phyloP scores from a whole-genome alignment of 768 basidiomycete genomes.

The Dioszegia crocea region DNA sequence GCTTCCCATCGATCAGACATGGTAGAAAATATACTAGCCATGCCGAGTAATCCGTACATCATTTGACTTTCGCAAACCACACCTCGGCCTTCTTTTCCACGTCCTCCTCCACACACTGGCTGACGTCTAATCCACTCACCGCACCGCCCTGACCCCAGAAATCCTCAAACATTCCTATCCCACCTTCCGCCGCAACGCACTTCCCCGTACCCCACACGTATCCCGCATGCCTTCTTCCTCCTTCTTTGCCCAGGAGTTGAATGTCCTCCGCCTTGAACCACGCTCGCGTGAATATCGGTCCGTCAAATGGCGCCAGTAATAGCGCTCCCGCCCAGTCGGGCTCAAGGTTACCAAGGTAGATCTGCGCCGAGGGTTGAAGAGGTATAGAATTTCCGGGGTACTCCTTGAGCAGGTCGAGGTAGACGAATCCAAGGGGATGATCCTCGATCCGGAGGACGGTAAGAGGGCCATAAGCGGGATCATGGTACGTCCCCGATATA shows the following conservation, averaged over 20 bases:
- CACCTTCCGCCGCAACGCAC: constrained; percentile 6
- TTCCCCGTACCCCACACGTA: background rate
- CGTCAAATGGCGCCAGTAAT: background rate
- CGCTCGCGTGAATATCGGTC: background rate
- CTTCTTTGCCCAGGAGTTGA: background rate
- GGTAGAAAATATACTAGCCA: no score
- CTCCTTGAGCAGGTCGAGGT: background rate
- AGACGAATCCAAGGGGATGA: no score
- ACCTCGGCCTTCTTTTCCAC: constrained; percentile 2
- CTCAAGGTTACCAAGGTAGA: background rate
- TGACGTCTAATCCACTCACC: background rate
- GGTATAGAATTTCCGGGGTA: background rate
- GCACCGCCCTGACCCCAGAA: constrained; percentile 1
- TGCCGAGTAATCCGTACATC: no score
- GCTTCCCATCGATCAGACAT: no score
- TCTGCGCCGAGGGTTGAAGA: background rate
- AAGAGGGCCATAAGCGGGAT: background rate
- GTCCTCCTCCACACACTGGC: background rate
- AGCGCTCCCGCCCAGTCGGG: background rate
- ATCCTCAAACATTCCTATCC: constrained; percentile 26
- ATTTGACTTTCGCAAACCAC: background rate
- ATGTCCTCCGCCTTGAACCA: background rate
- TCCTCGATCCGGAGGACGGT: background rate
- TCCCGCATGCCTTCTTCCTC: background rate
- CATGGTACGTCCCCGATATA: background rate